Conservation (phyloP, 2,329 filamentous ascomycete species). For the Arthrinium puccinioides region DNA sequence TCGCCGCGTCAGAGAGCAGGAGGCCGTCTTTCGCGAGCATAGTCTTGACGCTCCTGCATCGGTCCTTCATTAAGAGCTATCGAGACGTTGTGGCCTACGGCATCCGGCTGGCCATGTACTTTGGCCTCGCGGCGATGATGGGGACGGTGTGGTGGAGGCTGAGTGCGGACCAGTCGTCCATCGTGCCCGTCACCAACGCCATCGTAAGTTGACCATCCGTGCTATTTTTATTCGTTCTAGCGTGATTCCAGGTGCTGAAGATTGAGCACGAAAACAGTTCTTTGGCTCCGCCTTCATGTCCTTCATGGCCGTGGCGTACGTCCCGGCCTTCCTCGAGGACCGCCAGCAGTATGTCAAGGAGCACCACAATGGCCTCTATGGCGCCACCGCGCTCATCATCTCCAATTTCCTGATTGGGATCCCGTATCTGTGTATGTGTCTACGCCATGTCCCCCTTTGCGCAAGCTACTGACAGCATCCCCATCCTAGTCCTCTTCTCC, state of each 20-base stretch:
- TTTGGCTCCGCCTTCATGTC: conserved; percentile 70
- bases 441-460: background rate
- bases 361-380: conserved; percentile 73
- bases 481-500: conserved; percentile 54
- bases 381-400: conserved; percentile 62
- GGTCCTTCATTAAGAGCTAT: conserved; percentile 76
- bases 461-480: background rate
- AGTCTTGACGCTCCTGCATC: conserved; percentile 62
- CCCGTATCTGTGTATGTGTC: conserved; percentile 59
- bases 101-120: conserved; percentile 72
- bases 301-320: conserved; percentile 79
- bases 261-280: conserved; percentile 32
- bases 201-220: conserved; percentile 39
- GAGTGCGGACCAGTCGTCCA: conserved; percentile 58
- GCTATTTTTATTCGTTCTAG: background rate
- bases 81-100: conserved; percentile 80
- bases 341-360: conserved; percentile 67
- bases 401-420: conserved; percentile 78
- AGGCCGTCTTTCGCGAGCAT: conserved; percentile 41
- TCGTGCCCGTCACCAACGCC: conserved; percentile 76
- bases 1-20: conserved; percentile 8
- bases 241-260: background rate
- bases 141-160: conserved; percentile 81
- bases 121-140: conserved; percentile 75
- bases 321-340: conserved; percentile 78